Conservation (phyloP, 2,329 filamentous ascomycete genomes). For the Fusarium albosuccineum region DNA sequence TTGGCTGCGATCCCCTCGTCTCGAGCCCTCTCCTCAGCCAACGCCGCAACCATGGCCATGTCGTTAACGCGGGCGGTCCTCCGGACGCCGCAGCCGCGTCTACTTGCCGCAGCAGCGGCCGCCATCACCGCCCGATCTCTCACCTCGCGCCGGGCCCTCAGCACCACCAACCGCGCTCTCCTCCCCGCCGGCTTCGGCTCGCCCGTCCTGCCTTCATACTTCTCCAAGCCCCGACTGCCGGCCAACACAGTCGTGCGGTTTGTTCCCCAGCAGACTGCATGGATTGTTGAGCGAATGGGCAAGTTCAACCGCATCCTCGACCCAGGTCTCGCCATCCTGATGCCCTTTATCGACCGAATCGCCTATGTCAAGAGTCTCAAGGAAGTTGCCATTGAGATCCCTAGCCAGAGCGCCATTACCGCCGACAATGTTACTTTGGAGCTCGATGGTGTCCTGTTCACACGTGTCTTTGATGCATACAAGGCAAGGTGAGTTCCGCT, state of each 20-base stretch:
- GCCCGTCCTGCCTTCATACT: conserved; percentile 75
- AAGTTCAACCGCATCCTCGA: conserved; percentile 95
- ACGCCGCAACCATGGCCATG: conserved; percentile 46
- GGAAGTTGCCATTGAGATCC: conserved; percentile 96
- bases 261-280: conserved; percentile 99
- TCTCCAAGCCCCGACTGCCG: conserved; percentile 80
- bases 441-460: conserved; percentile 95
- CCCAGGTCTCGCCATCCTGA: conserved; percentile 88
- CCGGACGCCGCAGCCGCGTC: conserved; percentile 41
- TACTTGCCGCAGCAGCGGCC: conserved; percentile 35
- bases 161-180: conserved; percentile 49
- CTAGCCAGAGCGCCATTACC: conserved; percentile 96
- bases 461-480: conserved; percentile 96
- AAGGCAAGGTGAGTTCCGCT: conserved; percentile 81
- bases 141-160: conserved; percentile 47
- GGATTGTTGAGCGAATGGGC: conserved; percentile 99
- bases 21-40: conserved; percentile 11
- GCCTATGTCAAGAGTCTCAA: conserved; percentile 98
- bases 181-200: conserved; percentile 51
- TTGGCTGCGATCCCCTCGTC: conserved; percentile 20
- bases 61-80: conserved; percentile 49
- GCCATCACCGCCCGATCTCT: conserved; percentile 32
- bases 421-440: conserved; percentile 98
- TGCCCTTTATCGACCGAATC: conserved; percentile 94
- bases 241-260: conserved; percentile 96